These are phyloP conservation scores for Russula compacta DNA, from an alignment of 768 basidiomycete genomes.

Conservation along the genomic window DNA sequence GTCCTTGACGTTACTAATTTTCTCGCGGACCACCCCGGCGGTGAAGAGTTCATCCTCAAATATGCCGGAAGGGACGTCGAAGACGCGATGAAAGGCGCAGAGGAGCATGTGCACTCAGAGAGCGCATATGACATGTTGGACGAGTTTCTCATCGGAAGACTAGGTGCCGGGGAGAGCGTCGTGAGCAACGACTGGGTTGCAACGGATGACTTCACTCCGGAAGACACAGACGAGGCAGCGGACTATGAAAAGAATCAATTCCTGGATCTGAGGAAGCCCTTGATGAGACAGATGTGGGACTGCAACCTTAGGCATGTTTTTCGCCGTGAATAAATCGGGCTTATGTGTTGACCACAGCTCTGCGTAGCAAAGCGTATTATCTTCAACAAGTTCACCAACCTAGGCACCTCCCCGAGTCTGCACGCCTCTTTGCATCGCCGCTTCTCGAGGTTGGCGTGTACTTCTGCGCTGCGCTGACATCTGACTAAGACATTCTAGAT, in stretches of 20 bases:
- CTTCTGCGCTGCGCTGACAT: neutral
- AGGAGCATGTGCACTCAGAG: constrained; percentile 83
- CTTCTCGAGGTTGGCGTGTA: constrained; percentile 59
- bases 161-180: constrained; percentile 65
- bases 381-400: constrained; percentile 96
- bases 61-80: constrained; percentile 82
- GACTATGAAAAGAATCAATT: constrained; percentile 90
- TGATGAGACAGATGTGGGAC: constrained; percentile 81
- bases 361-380: constrained; percentile 81
- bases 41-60: constrained; percentile 80
- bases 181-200: constrained; percentile 89
- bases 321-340: neutral
- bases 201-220: constrained; percentile 82
- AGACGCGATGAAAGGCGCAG: constrained; percentile 66
- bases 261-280: constrained; percentile 78
- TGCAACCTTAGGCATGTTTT: constrained; percentile 67
- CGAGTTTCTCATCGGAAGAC: constrained; percentile 75
- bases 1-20: constrained; percentile 89
- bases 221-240: constrained; percentile 69
- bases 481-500: constrained; percentile 33
- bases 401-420: constrained; percentile 72
- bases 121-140: constrained; percentile 88
- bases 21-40: constrained; percentile 85
- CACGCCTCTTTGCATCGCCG: constrained; percentile 76
- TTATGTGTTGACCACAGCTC: neutral